Conservation (phyloP, 208 protist genomes). For the Acanthamoeba culbertsoni region DNA sequence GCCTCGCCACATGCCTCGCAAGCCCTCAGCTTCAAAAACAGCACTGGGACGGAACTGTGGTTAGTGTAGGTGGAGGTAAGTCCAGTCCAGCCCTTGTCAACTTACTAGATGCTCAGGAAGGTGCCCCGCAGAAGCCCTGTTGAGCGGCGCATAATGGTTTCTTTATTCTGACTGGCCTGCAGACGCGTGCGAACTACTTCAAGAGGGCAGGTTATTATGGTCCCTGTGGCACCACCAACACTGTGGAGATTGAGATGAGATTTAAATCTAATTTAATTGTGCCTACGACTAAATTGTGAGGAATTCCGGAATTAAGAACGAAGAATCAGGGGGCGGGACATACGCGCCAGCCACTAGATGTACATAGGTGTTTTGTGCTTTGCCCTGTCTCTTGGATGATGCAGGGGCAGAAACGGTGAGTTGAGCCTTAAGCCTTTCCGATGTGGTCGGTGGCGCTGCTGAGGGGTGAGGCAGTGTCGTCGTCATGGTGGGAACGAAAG, state of each 20-base stretch:
- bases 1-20: neutral
- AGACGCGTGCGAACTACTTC: slow-evolving; percentile 76
- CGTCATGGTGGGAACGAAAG: too few relatives aligned
- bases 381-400: neutral
- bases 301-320: slow-evolving; percentile 3
- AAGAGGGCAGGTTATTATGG: slow-evolving; percentile 72
- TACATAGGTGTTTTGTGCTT: neutral
- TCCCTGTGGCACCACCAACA: slow-evolving; percentile 69
- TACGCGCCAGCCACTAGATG: slow-evolving; percentile 7
- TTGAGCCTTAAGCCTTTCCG: neutral
- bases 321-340: neutral
- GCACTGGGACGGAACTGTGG: neutral
- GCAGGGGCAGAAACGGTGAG: neutral
- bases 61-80: neutral
- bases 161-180: slow-evolving; percentile 61
- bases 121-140: slow-evolving; percentile 23
- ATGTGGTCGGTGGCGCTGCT: neutral
- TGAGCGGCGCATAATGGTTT: slow-evolving; percentile 60
- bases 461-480: too few relatives aligned
- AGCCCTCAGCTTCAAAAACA: neutral
- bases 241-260: slow-evolving; percentile 54
- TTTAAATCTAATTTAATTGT: too few relatives aligned
- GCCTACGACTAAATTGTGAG: slow-evolving; percentile 46
- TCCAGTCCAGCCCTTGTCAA: neutral
- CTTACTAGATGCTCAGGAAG: neutral